A percentile compares a stretch with the other conserved stretches of the same genome.
phyloP scores from a whole-genome alignment of 1,284 basidiomycete genomes.

The Porogramme epimiltina region DNA sequence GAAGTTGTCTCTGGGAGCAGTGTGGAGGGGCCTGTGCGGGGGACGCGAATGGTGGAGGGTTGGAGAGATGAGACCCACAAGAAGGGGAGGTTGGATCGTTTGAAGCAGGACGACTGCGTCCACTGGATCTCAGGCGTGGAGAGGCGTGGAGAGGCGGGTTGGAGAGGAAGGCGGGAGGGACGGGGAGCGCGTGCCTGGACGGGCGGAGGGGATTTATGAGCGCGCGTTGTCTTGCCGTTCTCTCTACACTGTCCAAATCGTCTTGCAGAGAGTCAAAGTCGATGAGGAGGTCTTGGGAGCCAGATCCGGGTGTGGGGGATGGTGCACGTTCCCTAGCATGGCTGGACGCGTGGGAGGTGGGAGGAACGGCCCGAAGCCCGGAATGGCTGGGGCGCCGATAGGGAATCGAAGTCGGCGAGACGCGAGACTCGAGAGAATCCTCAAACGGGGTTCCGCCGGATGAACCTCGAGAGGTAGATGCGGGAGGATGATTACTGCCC shows the following conservation, averaged over 20 bases:
- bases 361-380: neutral
- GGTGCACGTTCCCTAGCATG: neutral
- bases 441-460: neutral
- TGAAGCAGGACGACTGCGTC: constrained; percentile 39
- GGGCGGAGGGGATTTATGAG: constrained; percentile 12
- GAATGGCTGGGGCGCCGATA: constrained; percentile 4
- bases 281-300: constrained; percentile 2
- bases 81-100: constrained; percentile 34
- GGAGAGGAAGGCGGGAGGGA: constrained; percentile 35
- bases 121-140: constrained; percentile 29
- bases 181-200: constrained; percentile 27
- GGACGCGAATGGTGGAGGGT: constrained; percentile 39
- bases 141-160: constrained; percentile 24
- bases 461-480: constrained; percentile 11
- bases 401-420: constrained; percentile 19
- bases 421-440: constrained; percentile 1
- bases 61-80: constrained; percentile 41
- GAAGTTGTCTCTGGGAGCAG: constrained; percentile 10
- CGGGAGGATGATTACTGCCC: constrained; percentile 4
- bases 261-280: constrained; percentile 1
- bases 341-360: constrained; percentile 1
- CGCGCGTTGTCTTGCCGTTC: constrained; percentile 4
- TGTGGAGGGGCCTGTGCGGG: constrained; percentile 7
- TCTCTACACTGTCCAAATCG: constrained; percentile 1
- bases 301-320: neutral